Evolutionary conservation across 371 early-diverging fungal species (phyloP), one percentile per base, ranked within the genome.

Genomic region (Mortierella sp.): DNA sequence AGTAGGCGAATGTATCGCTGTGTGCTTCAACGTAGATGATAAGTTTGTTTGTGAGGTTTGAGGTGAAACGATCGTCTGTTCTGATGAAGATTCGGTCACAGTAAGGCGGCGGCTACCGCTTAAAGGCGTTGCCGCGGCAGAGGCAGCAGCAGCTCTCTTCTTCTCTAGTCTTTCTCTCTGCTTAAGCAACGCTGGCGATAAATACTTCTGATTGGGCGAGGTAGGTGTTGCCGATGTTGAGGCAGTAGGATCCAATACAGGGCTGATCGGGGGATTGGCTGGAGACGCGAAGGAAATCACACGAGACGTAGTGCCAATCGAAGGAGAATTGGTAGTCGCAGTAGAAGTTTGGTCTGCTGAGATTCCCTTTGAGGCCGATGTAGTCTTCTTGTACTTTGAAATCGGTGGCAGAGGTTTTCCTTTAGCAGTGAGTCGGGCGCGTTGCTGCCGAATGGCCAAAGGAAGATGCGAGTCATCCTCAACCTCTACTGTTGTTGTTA

Each of bases 391-490:
- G 59, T 80, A 80, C 59, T 75, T 74, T 16, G 81, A 74, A 15
- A 80, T 69, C 1, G 81, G 81, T 11, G 81, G 81, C 32, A 80
- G 41, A 5, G 81, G 81, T 50, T 80, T 80, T 48, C 81, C 81
- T 45, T 55, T 68, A 5, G 81, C 81, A 15, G 71, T 67, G 28
- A 80, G 65, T 22, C 81, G 71, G 3, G 81, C 81, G 15, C 81
- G 81, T 36, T 80, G 81, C 63, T 74, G 75, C 24, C 81, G 75
- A 33, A 80, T 80, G 5, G 81, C 81, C 16, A 71, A 43, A 1
- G 81, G 81, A 41, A 80, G 58, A 57, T 75, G 75, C 10, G 81
- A 80, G 36, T 80, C 81, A 58, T 80, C 81, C 48, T 80, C 81
- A 1, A 65, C 65, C 21, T 70, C 74, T 3, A 33, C n/a, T 15